A percentile compares a stretch with the other conserved stretches of the same genome.
Evolutionary conservation across 495 filamentous ascomycete genomes (phyloP).

Genomic region (Penicillium cataractarum): DNA sequence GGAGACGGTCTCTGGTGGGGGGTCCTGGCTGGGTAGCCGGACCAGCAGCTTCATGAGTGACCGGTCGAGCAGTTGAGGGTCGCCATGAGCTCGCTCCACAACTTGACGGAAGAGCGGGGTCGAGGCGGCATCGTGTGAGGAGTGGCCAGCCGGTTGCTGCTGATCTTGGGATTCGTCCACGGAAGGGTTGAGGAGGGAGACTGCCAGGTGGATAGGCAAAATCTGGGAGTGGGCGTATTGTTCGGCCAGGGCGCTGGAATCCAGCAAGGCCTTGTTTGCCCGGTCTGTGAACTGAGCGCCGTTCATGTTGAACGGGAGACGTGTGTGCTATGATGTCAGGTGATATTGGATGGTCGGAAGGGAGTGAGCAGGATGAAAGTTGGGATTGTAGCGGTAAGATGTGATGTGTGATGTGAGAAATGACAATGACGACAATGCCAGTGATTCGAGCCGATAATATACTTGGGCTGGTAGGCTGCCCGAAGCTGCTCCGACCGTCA

Average conservation of each 20-base stretch:
- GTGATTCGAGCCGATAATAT: conserved; percentile 32
- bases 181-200: conserved; percentile 83
- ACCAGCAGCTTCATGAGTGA: conserved; percentile 89
- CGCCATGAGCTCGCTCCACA: conserved; percentile 89
- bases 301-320: conserved; percentile 42
- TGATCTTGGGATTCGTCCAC: conserved; percentile 77
- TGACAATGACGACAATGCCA: neutral
- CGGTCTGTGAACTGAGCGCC: conserved; percentile 82
- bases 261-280: conserved; percentile 83
- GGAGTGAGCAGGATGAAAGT: conserved; percentile 1
- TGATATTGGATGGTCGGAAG: conserved; percentile 4
- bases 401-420: conserved; percentile 4
- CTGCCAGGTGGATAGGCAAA: conserved; percentile 83
- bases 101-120: conserved; percentile 89
- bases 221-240: conserved; percentile 91
- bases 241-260: conserved; percentile 79
- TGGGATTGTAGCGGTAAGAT: neutral
- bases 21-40: conserved; percentile 88
- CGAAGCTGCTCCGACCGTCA: conserved; percentile 26
- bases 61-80: conserved; percentile 84
- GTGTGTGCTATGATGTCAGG: conserved; percentile 15
- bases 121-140: conserved; percentile 57
- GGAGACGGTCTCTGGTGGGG: conserved; percentile 83
- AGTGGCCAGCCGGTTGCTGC: conserved; percentile 64
- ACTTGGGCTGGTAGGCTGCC: conserved; percentile 27